Percentiles rank a stretch among this genome's conserved stretches.
Conservation (phyloP, 805 yeast species). For the Metschnikowia amazonensis region DNA sequence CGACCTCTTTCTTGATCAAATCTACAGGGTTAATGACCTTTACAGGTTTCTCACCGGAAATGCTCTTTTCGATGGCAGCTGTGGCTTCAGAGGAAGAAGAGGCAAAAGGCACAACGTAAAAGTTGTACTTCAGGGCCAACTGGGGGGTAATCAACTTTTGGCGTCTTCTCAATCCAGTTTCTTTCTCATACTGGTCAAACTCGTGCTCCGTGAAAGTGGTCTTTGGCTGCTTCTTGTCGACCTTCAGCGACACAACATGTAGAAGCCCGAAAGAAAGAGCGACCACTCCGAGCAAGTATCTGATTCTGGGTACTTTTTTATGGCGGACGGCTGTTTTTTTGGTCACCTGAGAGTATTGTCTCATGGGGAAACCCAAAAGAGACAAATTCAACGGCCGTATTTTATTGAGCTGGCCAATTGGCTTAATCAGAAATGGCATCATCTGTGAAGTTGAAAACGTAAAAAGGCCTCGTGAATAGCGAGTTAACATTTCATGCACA, state of each 20-base stretch:
- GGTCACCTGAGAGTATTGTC: constrained; percentile 4
- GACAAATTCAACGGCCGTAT: not conserved
- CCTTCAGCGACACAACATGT: constrained; percentile 27
- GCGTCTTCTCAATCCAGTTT: constrained; percentile 51
- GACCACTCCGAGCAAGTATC: constrained; percentile 37
- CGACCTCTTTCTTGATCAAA: constrained; percentile 45
- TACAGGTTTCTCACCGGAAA: constrained; percentile 21
- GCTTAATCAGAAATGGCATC: not conserved
- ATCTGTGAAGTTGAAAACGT: not conserved
- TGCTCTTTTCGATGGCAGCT: constrained; percentile 14
- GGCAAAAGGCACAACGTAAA: constrained; percentile 38
- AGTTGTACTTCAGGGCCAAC: constrained; percentile 36
- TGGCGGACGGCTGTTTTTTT: constrained; percentile 6
- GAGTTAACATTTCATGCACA: constrained; percentile 3
- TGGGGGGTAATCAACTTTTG: constrained; percentile 39
- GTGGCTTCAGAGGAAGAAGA: constrained; percentile 21
- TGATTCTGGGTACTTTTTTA: constrained; percentile 26
- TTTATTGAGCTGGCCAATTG: not conserved
- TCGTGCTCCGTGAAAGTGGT: constrained; percentile 48
- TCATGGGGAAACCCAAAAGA: not conserved
- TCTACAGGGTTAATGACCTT: constrained; percentile 49
- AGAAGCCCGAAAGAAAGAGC: constrained; percentile 30
- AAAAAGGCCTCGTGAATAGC: not conserved
- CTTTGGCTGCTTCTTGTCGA: constrained; percentile 31
- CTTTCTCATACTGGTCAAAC: constrained; percentile 45